These are phyloP conservation scores for Silene latifolia DNA, from an alignment of 148 eudicot species.

Conservation along the genomic window DNA sequence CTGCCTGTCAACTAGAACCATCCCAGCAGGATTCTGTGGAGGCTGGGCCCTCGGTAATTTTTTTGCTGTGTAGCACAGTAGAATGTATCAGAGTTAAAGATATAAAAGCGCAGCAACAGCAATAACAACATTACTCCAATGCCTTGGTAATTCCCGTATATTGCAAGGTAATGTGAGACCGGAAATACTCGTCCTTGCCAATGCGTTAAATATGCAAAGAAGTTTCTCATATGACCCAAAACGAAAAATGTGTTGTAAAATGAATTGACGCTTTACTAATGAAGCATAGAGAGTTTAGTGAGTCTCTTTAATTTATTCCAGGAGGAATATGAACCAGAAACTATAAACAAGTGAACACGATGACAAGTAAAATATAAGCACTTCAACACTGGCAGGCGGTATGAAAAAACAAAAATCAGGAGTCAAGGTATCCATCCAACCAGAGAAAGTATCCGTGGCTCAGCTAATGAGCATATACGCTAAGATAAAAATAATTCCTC, in stretches of 20 bases:
- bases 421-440: background rate
- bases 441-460: background rate
- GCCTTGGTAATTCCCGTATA: background rate
- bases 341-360: background rate
- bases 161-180: background rate
- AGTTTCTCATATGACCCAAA: background rate
- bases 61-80: conserved; percentile 47
- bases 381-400: background rate
- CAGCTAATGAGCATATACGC: background rate
- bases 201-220: background rate
- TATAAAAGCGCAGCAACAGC: too few relatives aligned
- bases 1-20: conserved; percentile 87
- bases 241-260: background rate
- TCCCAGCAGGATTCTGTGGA: conserved; percentile 82
- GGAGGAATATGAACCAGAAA: background rate
- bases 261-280: background rate
- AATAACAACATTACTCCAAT: background rate
- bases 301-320: background rate
- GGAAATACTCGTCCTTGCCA: background rate
- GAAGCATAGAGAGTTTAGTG: background rate
- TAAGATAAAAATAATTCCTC: background rate
- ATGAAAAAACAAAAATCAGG: background rate
- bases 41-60: conserved; percentile 84
- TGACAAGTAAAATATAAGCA: background rate
- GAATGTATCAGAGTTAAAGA: conserved; percentile 17